These are phyloP conservation scores for Neocatenulostroma microsporum DNA, from an alignment of 2,329 filamentous ascomycete genomes.

Conservation along the genomic window DNA sequence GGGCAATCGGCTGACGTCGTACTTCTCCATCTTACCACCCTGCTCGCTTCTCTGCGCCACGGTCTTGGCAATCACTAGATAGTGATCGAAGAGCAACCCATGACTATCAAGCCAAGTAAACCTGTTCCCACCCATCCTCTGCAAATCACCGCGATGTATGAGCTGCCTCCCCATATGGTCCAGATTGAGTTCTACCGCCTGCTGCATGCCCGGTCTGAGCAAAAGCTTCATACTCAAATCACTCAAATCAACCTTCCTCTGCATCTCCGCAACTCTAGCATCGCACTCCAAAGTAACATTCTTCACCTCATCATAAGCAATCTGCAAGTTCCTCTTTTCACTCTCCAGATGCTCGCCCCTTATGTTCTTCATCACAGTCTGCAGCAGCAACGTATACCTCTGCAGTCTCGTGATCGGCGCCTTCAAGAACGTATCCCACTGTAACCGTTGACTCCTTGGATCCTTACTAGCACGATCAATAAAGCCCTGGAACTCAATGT, in stretches of 20 bases:
- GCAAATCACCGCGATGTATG: slow-evolving; percentile 80
- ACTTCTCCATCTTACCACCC: slow-evolving; percentile 68
- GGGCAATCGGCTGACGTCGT: slow-evolving; percentile 88
- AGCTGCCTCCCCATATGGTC: slow-evolving; percentile 90
- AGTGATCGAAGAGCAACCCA: slow-evolving; percentile 91
- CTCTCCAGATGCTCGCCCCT: slow-evolving; percentile 61
- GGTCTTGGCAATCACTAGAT: slow-evolving; percentile 79
- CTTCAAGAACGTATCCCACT: slow-evolving; percentile 93
- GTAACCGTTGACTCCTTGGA: slow-evolving; percentile 70
- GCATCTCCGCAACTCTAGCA: slow-evolving; percentile 82
- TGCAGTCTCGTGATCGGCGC: slow-evolving; percentile 87
- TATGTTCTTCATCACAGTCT: slow-evolving; percentile 78
- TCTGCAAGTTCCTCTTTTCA: slow-evolving; percentile 75
- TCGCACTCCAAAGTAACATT: slow-evolving; percentile 85
- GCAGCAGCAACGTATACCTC: slow-evolving; percentile 75
- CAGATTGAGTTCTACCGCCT: slow-evolving; percentile 72
- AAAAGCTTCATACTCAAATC: slow-evolving; percentile 78
- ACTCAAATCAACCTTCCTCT: slow-evolving; percentile 79
- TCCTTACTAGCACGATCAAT: slow-evolving; percentile 72
- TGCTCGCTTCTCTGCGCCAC: slow-evolving; percentile 60
- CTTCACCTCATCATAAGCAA: slow-evolving; percentile 87
- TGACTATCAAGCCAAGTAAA: slow-evolving; percentile 94
- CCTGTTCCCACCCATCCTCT: slow-evolving; percentile 77
- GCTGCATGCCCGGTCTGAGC: slow-evolving; percentile 78
- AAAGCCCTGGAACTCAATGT: slow-evolving; percentile 79